Conservation (phyloP, 2,329 filamentous ascomycete genomes). For the Alternaria arborescens region DNA sequence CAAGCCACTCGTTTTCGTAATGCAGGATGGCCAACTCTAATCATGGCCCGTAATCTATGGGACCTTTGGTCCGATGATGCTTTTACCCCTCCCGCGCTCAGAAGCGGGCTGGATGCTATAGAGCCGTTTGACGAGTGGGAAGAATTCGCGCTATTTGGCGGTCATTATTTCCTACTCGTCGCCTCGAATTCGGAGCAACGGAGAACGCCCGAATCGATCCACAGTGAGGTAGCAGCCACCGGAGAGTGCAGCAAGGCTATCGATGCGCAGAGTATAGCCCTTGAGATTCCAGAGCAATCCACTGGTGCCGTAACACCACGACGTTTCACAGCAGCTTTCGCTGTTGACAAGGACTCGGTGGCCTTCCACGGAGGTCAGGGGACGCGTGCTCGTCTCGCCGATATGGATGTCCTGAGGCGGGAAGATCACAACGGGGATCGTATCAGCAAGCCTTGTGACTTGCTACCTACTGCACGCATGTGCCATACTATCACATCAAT, state of each 20-base stretch:
- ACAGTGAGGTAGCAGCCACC: constrained; percentile 10
- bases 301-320: constrained; percentile 36
- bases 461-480: constrained; percentile 58
- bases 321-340: constrained; percentile 52
- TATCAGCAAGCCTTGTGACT: constrained; percentile 44
- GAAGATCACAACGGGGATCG: constrained; percentile 36
- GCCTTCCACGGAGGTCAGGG: constrained; percentile 58
- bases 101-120: constrained; percentile 69
- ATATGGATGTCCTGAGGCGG: constrained; percentile 51
- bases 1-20: constrained; percentile 74
- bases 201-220: constrained; percentile 18
- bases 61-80: constrained; percentile 76
- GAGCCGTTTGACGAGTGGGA: constrained; percentile 98
- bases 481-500: constrained; percentile 80
- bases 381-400: constrained; percentile 58
- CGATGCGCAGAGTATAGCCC: constrained; percentile 22
- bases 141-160: constrained; percentile 84
- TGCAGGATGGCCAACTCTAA: constrained; percentile 72
- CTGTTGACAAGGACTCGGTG: constrained; percentile 41
- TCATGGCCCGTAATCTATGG: constrained; percentile 75
- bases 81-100: constrained; percentile 69
- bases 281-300: constrained; percentile 24
- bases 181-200: constrained; percentile 59
- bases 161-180: constrained; percentile 82
- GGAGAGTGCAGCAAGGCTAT: constrained; percentile 6